phyloP scores from a whole-genome alignment of 345 rosid species.

The Firmiana major region DNA sequence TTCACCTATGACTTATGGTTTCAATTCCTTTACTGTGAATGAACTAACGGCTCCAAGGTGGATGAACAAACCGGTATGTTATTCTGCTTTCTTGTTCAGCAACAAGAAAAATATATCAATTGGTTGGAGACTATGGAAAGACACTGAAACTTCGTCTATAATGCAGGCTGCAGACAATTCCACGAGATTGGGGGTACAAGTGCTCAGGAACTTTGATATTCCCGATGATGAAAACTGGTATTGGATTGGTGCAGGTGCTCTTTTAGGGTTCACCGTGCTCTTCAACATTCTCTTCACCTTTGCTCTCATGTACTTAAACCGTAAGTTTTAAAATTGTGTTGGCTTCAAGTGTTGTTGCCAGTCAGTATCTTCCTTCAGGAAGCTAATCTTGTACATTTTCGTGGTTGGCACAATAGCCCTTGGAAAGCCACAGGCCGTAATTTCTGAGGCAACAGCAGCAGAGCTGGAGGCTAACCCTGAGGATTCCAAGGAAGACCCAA shows the following conservation, averaged over 20 bases:
- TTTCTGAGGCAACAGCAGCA: slow-evolving; percentile 42
- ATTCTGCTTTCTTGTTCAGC: background rate
- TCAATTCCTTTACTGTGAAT: slow-evolving; percentile 62
- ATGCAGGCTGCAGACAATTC: slow-evolving; percentile 32
- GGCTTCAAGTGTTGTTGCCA: background rate
- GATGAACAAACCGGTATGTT: slow-evolving; percentile 58
- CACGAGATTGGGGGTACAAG: slow-evolving; percentile 33
- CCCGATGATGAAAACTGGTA: slow-evolving; percentile 45
- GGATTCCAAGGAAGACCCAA: slow-evolving; percentile 30
- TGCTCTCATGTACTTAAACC: slow-evolving; percentile 42
- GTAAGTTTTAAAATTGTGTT: slow-evolving; percentile 34
- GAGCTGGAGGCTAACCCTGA: slow-evolving; percentile 25
- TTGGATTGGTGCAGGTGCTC: slow-evolving; percentile 60
- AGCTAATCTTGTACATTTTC: background rate
- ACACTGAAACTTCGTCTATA: background rate
- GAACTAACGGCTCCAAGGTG: slow-evolving; percentile 83
- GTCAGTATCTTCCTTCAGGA: background rate
- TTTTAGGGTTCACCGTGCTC: slow-evolving; percentile 44
- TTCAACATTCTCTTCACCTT: slow-evolving; percentile 55
- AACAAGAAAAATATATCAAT: background rate
- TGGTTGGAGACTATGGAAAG: too few species aligned
- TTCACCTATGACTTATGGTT: slow-evolving; percentile 76
- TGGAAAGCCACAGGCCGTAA: slow-evolving; percentile 49
- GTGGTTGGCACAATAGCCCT: slow-evolving; percentile 31
- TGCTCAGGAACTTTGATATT: slow-evolving; percentile 38